Evolutionary conservation across 371 early-diverging fungal species (phyloP).

Genomic region (Mucor saturninus): DNA sequence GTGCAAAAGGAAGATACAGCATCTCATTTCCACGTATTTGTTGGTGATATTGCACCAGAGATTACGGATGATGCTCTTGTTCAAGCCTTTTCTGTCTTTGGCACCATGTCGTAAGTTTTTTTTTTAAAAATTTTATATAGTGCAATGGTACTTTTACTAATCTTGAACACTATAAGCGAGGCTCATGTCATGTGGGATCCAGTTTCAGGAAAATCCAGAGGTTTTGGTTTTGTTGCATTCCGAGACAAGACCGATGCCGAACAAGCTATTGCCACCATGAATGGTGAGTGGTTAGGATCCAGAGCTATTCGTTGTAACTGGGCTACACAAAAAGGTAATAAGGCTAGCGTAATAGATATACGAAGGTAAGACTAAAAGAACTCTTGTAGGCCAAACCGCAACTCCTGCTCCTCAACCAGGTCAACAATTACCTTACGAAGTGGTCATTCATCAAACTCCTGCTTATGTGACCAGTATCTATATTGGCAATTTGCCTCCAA

Average conservation of each 20-base stretch:
- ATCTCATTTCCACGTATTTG: conserved; percentile 83
- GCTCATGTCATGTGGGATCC: conserved; percentile 79
- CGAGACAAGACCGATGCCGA: conserved; percentile 81
- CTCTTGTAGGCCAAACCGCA: conserved; percentile 42
- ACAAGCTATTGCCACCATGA: conserved; percentile 84
- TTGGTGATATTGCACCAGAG: conserved; percentile 87
- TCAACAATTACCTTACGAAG: conserved; percentile 69
- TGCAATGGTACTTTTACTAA: neutral
- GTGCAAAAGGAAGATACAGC: conserved; percentile 58
- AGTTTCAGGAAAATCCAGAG: conserved; percentile 79
- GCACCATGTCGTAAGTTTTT: conserved; percentile 68
- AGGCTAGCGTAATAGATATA: neutral
- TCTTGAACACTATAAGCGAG: conserved; percentile 26
- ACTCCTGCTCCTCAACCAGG: conserved; percentile 60
- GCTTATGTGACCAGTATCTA: conserved; percentile 87
- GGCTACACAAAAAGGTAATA: conserved; percentile 65
- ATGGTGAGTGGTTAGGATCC: conserved; percentile 76
- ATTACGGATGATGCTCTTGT: conserved; percentile 75
- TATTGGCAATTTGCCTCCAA: conserved; percentile 82
- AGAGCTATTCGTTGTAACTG: conserved; percentile 71
- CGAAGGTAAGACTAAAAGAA: neutral
- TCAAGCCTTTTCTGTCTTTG: conserved; percentile 69
- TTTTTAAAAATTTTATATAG: conserved; percentile 43
- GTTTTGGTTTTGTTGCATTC: conserved; percentile 86
- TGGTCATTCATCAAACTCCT: conserved; percentile 75